Evolutionary conservation across 257 asterid genomes (phyloP), one percentile per base, ranked within the genome.

Genomic region (Solanum sejunctum): DNA sequence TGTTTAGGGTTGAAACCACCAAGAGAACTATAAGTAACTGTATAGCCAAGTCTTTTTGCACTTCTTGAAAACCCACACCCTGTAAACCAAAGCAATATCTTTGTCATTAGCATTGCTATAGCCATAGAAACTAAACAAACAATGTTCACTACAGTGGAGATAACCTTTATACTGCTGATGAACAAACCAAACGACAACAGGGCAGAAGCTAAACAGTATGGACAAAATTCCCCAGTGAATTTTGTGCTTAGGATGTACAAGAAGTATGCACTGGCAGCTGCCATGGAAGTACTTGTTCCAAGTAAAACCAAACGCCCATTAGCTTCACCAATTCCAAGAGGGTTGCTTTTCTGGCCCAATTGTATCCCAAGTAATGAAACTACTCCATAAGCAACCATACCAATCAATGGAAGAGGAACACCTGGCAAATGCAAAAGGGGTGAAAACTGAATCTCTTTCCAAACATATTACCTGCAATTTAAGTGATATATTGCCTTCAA

Each of bases 351-450:
- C 70, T 90, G 89, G 84, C 91, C 88, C 87, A 93, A 85, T 80
- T 92, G 93, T 79, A 95, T 77, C 83, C 98, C 93, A 83, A 95
- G 90, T 70, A 80, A 11, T 36, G 97, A 88, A 83, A 95, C 98
- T 84, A 92, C 83, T 80, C 99, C 98, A 87, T 96, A 96, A 32
- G 99, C 93, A 86, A 93, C 83, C 97, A 96, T 91, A 88, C 99
- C 99, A 84, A 95, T 83, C 86, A 96, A 87, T 70, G 99, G 93
- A 86, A 96, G 95, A 82, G 99, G 99, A 85, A 96, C 71, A 84
- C 99, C 99, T 96, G 91, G 86, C 82, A 91, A 88, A 86, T 63
- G 82, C 49, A 89, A 88, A 84, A 78, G 49, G 49, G 75, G 80
- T 64, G 85, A 85, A 71, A 78, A 63, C 73, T 83, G 86, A 78